phyloP scores from a whole-genome alignment of 2,329 filamentous ascomycete species.

The Ophiognomonia clavigignenti-juglandacearum region DNA sequence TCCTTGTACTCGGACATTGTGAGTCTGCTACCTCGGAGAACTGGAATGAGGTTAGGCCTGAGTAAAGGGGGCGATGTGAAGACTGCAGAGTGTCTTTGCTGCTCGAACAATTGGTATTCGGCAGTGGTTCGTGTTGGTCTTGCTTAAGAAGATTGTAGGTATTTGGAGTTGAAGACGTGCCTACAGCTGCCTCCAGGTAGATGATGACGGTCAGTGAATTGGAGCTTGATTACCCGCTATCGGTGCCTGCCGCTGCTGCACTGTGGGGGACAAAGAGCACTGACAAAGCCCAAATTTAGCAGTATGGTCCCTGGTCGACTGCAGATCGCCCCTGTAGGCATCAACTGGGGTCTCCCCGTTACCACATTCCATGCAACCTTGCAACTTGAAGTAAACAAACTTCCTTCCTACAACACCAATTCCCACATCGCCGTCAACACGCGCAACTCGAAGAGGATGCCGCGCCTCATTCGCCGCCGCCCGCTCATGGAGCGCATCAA shows the following conservation, averaged over 20 bases:
- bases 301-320: neutral
- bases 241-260: conserved; percentile 6
- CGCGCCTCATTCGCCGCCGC: conserved; percentile 79
- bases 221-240: conserved; percentile 1
- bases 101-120: neutral
- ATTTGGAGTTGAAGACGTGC: conserved; percentile 15
- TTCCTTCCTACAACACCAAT: neutral
- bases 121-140: neutral
- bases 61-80: conserved; percentile 8
- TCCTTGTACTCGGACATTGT: conserved; percentile 64
- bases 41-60: conserved; percentile 4
- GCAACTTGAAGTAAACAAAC: neutral
- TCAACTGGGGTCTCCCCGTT: neutral
- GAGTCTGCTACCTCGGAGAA: conserved; percentile 32
- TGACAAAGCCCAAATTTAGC: neutral
- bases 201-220: conserved; percentile 3
- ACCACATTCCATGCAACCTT: neutral
- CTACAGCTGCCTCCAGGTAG: neutral
- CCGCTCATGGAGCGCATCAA: conserved; percentile 77
- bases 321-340: neutral
- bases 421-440: no score
- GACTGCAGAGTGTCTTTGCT: neutral
- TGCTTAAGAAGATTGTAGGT: conserved; percentile 18
- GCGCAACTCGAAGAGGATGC: conserved; percentile 29
- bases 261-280: no score